phyloP scores from a whole-genome alignment of 345 rosid genomes.

The Angophora floribunda region DNA sequence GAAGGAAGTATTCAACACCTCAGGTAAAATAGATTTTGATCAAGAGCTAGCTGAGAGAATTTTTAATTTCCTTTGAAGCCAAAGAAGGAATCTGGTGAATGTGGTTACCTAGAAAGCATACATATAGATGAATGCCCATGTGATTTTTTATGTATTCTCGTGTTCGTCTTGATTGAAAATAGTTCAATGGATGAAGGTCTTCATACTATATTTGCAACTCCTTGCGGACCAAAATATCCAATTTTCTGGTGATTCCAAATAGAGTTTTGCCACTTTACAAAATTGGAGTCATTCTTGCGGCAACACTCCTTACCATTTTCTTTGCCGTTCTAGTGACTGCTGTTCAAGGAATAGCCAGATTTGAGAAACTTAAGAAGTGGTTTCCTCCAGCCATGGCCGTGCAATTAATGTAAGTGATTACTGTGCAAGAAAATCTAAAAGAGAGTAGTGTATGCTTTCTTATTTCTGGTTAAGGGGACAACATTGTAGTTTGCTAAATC shows the following conservation, averaged over 20 bases:
- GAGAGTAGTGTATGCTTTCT: background rate
- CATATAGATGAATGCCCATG: background rate
- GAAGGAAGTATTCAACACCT: background rate
- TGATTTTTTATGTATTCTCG: background rate
- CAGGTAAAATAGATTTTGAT: background rate
- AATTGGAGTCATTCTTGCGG: slow-evolving; percentile 57
- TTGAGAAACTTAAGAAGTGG: slow-evolving; percentile 80
- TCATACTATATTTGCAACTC: background rate
- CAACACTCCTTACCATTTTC: slow-evolving; percentile 69
- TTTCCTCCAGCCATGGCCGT: slow-evolving; percentile 77
- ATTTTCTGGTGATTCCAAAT: slow-evolving; percentile 31
- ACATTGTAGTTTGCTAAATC: background rate
- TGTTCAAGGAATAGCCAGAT: slow-evolving; percentile 90
- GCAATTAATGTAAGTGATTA: slow-evolving; percentile 47
- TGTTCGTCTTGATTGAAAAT: background rate
- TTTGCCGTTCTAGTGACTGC: slow-evolving; percentile 85
- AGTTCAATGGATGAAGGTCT: background rate
- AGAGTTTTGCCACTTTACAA: slow-evolving; percentile 44
- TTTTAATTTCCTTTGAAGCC: background rate
- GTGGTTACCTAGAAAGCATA: background rate
- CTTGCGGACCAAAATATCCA: background rate
- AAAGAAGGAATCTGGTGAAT: background rate
- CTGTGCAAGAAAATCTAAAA: background rate
- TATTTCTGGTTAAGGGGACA: no score
- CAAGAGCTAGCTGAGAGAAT: background rate